These are phyloP conservation scores for Rhizopus delemar DNA, from an alignment of 371 early-diverging fungal species.

Conservation along the genomic window DNA sequence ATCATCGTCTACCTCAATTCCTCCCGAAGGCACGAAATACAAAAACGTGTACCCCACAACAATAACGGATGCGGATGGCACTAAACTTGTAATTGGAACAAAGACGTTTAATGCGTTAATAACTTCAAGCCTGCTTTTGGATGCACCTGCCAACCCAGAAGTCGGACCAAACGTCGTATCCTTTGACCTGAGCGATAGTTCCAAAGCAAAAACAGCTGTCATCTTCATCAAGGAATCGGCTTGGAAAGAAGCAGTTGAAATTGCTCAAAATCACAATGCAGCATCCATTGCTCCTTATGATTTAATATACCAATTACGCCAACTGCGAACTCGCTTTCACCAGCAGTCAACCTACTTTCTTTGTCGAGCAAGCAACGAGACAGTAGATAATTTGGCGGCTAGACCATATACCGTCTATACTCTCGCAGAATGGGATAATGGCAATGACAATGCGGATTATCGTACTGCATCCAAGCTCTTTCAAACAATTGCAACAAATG, in stretches of 20 bases:
- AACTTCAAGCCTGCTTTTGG: constrained; percentile 19
- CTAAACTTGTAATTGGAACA: constrained; percentile 29
- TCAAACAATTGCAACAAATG: constrained; percentile 15
- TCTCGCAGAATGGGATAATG: constrained; percentile 21
- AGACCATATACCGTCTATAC: constrained; percentile 22
- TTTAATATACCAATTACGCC: constrained; percentile 13
- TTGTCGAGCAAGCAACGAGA: constrained; percentile 15
- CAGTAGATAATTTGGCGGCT: constrained; percentile 15
- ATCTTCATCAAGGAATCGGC: constrained; percentile 16
- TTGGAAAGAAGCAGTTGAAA: constrained; percentile 16
- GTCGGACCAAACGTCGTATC: constrained; percentile 8
- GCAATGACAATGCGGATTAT: constrained; percentile 16
- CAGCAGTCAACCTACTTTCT: constrained; percentile 13
- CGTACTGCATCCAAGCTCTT: constrained; percentile 16
- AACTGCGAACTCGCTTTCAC: constrained; percentile 15
- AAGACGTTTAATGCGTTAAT: constrained; percentile 26
- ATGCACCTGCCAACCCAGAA: constrained; percentile 16
- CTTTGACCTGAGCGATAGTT: constrained; percentile 13
- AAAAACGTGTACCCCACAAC: constrained; percentile 30
- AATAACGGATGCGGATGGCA: constrained; percentile 11
- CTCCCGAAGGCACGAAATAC: constrained; percentile 21
- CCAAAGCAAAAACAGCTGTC: constrained; percentile 13
- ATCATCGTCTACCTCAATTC: constrained; percentile 13
- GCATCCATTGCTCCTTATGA: constrained; percentile 18
- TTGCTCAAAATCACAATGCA: constrained; percentile 12